Evolutionary conservation across 108 stramenopile genomes (phyloP).

Genomic region (Nitzschia palea): DNA sequence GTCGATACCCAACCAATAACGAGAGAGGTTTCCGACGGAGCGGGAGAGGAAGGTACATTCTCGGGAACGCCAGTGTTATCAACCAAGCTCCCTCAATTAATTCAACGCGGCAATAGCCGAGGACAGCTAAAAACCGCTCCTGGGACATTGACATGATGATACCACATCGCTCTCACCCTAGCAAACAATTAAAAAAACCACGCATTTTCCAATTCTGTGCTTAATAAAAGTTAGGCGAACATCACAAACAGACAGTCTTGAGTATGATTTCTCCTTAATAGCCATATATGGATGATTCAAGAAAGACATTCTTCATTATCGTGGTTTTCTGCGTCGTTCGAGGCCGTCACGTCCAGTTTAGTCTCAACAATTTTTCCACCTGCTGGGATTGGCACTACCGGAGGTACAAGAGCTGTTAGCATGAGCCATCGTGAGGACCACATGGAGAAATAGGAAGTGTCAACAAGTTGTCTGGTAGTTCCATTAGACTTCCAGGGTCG

Average conservation of each 20-base stretch:
- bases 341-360: too few relatives aligned
- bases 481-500: slow-evolving; percentile 39
- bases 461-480: slow-evolving; percentile 43
- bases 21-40: not conserved
- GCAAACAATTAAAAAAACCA: too few relatives aligned
- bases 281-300: too few relatives aligned
- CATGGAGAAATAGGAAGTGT: slow-evolving; percentile 49
- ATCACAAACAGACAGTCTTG: too few relatives aligned
- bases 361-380: too few relatives aligned
- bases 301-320: too few relatives aligned
- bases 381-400: too few relatives aligned
- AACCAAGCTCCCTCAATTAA: not conserved
- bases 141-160: slow-evolving; percentile 20
- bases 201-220: too few relatives aligned
- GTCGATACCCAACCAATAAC: not conserved
- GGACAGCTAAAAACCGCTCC: slow-evolving; percentile 1
- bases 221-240: too few relatives aligned
- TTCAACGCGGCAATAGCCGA: slow-evolving; percentile 20
- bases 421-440: slow-evolving; percentile 39
- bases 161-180: not conserved
- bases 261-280: too few relatives aligned
- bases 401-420: too few relatives aligned
- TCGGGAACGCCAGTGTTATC: not conserved
- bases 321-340: too few relatives aligned
- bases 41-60: not conserved